Evolutionary conservation across 176 grass and related monocot genomes (phyloP).

Genomic region (Bothriochloa decipiens): DNA sequence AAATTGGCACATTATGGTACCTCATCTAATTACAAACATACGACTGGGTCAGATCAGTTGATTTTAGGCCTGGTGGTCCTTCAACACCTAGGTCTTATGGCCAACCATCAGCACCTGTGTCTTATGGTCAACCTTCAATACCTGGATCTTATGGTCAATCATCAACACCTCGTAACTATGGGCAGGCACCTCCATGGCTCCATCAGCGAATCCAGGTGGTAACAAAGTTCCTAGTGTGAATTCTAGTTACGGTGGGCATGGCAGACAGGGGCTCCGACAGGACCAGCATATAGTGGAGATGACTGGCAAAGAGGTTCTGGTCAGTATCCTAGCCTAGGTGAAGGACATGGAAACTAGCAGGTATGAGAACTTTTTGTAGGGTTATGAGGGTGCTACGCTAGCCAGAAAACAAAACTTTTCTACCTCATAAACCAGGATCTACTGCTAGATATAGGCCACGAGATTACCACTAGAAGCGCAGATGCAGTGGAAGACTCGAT

Average conservation of each 20-base stretch:
- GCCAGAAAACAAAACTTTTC: too few species aligned
- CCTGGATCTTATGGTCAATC: not conserved
- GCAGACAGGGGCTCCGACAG: not conserved
- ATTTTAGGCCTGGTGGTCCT: constrained; percentile 36
- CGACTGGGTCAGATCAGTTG: not conserved
- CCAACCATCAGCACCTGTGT: constrained; percentile 34
- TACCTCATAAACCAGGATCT: too few species aligned
- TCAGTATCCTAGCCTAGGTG: constrained; percentile 43
- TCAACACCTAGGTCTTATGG: constrained; percentile 43
- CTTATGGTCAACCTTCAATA: not conserved
- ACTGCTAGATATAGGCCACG: too few species aligned
- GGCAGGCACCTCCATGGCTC: constrained; percentile 38
- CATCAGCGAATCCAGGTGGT: not conserved
- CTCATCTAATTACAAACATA: too few species aligned
- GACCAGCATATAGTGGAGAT: constrained; percentile 43
- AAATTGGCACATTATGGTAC: too few species aligned
- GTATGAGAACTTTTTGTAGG: constrained; percentile 49
- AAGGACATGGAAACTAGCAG: constrained; percentile 61
- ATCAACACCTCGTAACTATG: constrained; percentile 22
- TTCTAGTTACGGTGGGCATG: constrained; percentile 46
- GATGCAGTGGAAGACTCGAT: too few species aligned
- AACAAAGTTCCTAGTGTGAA: constrained; percentile 29
- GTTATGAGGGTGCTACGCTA: too few species aligned
- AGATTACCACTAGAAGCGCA: too few species aligned
- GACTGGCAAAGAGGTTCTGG: constrained; percentile 40